Conservation (phyloP, 2,329 filamentous ascomycete species). For the Ramularia endophylla region DNA sequence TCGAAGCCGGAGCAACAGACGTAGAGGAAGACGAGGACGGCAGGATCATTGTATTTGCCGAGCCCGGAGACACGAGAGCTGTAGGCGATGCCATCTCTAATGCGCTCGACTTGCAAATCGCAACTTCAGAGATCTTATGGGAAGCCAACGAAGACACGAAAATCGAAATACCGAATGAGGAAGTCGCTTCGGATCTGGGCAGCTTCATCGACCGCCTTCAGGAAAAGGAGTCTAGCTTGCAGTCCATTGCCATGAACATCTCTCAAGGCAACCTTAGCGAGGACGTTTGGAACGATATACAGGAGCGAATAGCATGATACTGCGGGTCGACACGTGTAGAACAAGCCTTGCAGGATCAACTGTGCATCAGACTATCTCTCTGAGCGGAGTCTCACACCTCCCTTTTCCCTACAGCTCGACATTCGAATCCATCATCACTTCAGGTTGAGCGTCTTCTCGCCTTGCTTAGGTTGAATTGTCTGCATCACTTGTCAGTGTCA, state of each 20-base stretch:
- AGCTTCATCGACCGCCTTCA: constrained; percentile 55
- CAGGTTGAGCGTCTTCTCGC: constrained; percentile 11
- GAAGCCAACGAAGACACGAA: constrained; percentile 74
- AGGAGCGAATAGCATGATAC: constrained; percentile 11
- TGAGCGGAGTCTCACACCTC: constrained; percentile 1
- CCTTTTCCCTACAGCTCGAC: neutral
- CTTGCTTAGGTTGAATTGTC: constrained; percentile 16
- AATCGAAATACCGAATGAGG: constrained; percentile 54
- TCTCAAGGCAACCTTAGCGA: constrained; percentile 30
- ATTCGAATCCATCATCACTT: constrained; percentile 1
- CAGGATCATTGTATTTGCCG: constrained; percentile 64
- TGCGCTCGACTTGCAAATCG: constrained; percentile 59
- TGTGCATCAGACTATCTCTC: neutral
- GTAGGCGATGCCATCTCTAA: constrained; percentile 60
- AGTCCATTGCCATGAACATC: constrained; percentile 71
- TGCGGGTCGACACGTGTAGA: neutral
- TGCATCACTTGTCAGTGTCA: constrained; percentile 5
- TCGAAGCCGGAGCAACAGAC: constrained; percentile 78
- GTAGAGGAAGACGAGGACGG: constrained; percentile 64
- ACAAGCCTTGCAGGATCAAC: neutral
- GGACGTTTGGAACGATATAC: constrained; percentile 25
- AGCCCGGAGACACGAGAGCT: constrained; percentile 58
- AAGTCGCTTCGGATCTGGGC: constrained; percentile 52
- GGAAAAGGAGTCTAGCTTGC: constrained; percentile 63
- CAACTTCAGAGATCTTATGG: constrained; percentile 78